Evolutionary conservation across 257 asterid genomes (phyloP).

Genomic region (Perilla frutescens): DNA sequence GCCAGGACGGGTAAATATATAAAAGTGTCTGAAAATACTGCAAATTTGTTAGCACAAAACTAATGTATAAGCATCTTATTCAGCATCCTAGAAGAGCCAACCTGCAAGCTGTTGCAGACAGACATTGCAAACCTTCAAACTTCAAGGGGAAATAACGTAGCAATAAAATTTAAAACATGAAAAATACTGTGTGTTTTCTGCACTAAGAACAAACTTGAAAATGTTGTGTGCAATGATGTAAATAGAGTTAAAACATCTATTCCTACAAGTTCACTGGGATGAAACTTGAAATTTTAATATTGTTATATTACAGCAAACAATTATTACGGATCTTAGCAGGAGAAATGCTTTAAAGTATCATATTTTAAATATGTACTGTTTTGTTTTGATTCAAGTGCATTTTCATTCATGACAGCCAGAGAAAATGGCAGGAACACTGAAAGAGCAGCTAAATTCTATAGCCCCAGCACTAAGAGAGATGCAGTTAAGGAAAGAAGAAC

Average conservation of each 20-base stretch:
- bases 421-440: constrained; percentile 87
- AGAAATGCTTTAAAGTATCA: constrained; percentile 18
- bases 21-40: background rate
- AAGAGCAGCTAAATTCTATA: constrained; percentile 82
- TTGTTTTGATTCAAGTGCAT: constrained; percentile 31
- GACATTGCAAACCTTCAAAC: background rate
- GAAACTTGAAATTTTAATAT: constrained; percentile 13
- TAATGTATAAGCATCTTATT: background rate
- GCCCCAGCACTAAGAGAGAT: constrained; percentile 88
- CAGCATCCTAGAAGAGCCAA: constrained; percentile 5
- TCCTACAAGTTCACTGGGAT: background rate
- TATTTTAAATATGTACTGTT: background rate
- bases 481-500: constrained; percentile 81
- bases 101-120: background rate
- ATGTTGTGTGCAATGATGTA: background rate
- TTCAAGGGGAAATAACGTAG: background rate
- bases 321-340: constrained; percentile 21
- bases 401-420: constrained; percentile 71
- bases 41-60: background rate
- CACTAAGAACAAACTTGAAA: constrained; percentile 8
- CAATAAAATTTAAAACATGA: background rate
- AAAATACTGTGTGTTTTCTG: background rate
- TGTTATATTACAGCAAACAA: background rate
- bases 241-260: background rate
- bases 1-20: constrained; percentile 75